Evolutionary conservation across 2,329 filamentous ascomycete genomes (phyloP).

Genomic region (Aspergillus vadensis): DNA sequence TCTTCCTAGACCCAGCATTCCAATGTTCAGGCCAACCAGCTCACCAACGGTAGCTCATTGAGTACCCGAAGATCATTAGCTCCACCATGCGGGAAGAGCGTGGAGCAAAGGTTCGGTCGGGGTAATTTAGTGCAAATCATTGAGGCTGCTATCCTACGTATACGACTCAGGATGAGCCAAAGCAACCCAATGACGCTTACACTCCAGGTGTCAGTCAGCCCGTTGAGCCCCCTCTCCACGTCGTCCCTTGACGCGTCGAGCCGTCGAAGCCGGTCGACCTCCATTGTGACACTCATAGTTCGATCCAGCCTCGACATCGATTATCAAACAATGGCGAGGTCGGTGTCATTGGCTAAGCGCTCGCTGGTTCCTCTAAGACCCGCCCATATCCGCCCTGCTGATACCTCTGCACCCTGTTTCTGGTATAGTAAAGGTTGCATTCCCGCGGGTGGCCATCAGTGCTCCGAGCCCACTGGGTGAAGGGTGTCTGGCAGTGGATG

Average conservation of each 20-base stretch:
- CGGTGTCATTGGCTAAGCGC: conserved; percentile 22
- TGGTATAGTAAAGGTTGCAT: conserved; percentile 40
- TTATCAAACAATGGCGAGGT: conserved; percentile 4
- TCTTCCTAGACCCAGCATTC: conserved; percentile 35
- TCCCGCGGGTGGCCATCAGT: conserved; percentile 37
- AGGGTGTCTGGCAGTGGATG: conserved; percentile 24
- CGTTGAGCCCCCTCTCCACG: background rate
- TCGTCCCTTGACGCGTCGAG: conserved; percentile 12
- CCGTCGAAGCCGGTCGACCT: conserved; percentile 11
- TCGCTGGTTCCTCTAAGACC: conserved; percentile 20
- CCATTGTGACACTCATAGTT: conserved; percentile 15
- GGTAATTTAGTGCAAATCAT: conserved; percentile 13
- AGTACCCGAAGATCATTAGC: conserved; percentile 11
- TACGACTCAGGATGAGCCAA: conserved; percentile 21
- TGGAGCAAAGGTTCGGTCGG: conserved; percentile 18
- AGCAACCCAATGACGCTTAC: conserved; percentile 40
- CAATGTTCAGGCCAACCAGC: conserved; percentile 28
- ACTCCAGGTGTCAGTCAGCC: conserved; percentile 21
- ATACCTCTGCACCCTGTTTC: conserved; percentile 30
- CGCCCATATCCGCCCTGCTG: conserved; percentile 29
- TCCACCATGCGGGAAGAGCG: conserved; percentile 16
- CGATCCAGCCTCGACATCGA: background rate
- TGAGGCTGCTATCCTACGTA: conserved; percentile 13
- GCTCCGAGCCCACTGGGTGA: conserved; percentile 21
- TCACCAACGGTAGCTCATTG: conserved; percentile 22